Conservation (phyloP, 2,329 filamentous ascomycete species). For the Cytospora leucostoma region DNA sequence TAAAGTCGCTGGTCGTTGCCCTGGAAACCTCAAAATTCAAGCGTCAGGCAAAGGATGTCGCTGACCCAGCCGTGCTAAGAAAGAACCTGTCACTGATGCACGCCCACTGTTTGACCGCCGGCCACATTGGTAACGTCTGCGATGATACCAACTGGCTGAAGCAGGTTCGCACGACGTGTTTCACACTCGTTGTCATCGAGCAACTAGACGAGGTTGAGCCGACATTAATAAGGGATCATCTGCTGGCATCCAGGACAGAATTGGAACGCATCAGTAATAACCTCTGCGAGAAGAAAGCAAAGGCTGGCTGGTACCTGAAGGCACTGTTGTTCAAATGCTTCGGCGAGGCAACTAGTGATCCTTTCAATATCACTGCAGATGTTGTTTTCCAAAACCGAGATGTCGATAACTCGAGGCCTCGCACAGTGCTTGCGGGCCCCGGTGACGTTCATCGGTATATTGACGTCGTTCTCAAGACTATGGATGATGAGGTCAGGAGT, state of each 20-base stretch:
- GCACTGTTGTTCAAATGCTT: slow-evolving; percentile 46
- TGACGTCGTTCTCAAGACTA: slow-evolving; percentile 31
- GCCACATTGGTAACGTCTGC: not conserved
- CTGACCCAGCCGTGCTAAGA: slow-evolving; percentile 3
- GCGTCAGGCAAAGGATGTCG: slow-evolving; percentile 6
- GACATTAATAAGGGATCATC: slow-evolving; percentile 24
- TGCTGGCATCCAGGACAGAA: slow-evolving; percentile 9
- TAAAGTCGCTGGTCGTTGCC: slow-evolving; percentile 17
- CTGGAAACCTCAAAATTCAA: slow-evolving; percentile 13
- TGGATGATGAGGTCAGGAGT: slow-evolving; percentile 36
- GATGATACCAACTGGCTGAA: not conserved
- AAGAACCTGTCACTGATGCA: slow-evolving; percentile 8
- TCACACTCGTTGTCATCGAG: slow-evolving; percentile 12
- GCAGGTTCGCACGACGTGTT: slow-evolving; percentile 15
- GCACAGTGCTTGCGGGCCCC: slow-evolving; percentile 37
- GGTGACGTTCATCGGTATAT: slow-evolving; percentile 35
- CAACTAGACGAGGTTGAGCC: slow-evolving; percentile 30
- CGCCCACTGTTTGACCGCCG: not conserved
- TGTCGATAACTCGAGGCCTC: slow-evolving; percentile 30
- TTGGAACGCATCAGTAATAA: slow-evolving; percentile 29
- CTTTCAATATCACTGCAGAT: slow-evolving; percentile 35
- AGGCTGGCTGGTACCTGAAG: slow-evolving; percentile 48
- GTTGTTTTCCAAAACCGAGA: slow-evolving; percentile 1
- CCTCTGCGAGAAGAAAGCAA: slow-evolving; percentile 29
- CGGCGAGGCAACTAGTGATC: slow-evolving; percentile 35